phyloP scores from a whole-genome alignment of 345 rosid species.

The Aethionema arabicum region DNA sequence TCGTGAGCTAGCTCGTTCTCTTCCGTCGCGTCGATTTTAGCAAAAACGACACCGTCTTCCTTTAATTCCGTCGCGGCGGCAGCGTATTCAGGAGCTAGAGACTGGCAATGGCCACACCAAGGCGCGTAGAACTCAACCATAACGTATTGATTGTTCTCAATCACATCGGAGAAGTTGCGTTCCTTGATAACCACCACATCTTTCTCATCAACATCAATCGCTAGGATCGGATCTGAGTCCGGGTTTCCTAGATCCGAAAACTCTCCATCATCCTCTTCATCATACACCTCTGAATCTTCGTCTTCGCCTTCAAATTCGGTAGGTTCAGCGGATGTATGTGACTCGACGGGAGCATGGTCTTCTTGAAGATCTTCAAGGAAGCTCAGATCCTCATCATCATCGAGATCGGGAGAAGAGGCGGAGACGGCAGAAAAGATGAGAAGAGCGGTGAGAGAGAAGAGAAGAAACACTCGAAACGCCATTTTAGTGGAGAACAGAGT shows the following conservation, averaged over 20 bases:
- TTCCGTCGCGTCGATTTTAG: constrained; percentile 94
- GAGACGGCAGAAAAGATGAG: constrained; percentile 52
- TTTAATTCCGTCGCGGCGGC: constrained; percentile 96
- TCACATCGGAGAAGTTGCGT: constrained; percentile 67
- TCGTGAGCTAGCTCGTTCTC: constrained; percentile 82
- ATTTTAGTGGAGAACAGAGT: constrained; percentile 32
- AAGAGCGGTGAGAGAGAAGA: constrained; percentile 48
- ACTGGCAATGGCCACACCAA: constrained; percentile 98
- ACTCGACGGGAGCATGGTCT: constrained; percentile 13
- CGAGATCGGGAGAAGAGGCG: constrained; percentile 28
- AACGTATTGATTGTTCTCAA: constrained; percentile 66
- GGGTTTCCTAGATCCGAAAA: constrained; percentile 60
- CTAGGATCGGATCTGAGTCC: constrained; percentile 55
- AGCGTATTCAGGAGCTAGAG: constrained; percentile 95
- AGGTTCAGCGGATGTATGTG: constrained; percentile 15
- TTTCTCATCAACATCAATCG: constrained; percentile 73
- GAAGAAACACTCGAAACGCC: constrained; percentile 49
- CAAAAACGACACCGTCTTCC: constrained; percentile 62
- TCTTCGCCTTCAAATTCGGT: constrained; percentile 30
- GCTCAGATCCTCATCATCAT: constrained; percentile 75
- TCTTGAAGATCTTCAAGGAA: constrained; percentile 61
- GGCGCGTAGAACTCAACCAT: constrained; percentile 99
- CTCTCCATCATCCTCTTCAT: constrained; percentile 48
- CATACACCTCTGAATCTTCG: constrained; percentile 42
- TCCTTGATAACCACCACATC: constrained; percentile 85